These are phyloP conservation scores for Heliamphora pulchella DNA, from an alignment of 179 eudicot species.

Conservation along the genomic window DNA sequence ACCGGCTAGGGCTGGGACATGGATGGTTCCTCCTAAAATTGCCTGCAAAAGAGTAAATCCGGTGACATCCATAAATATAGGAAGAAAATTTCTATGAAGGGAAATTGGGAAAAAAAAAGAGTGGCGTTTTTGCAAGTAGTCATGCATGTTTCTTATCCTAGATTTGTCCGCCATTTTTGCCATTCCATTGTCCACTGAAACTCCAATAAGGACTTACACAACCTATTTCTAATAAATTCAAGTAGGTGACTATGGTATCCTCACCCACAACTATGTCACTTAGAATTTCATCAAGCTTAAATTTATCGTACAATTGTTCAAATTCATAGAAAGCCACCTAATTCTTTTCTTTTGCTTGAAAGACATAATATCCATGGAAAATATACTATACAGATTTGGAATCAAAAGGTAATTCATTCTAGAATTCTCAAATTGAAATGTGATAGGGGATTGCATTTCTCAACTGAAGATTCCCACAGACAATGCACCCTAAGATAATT, in stretches of 20 bases:
- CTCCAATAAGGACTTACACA: not conserved
- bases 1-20: slow-evolving; percentile 85
- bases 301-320: not conserved
- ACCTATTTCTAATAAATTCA: not conserved
- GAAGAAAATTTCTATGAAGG: not conserved
- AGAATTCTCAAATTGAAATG: too few species aligned
- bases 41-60: slow-evolving; percentile 46
- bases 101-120: not conserved
- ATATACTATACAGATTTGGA: too few species aligned
- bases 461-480: not conserved
- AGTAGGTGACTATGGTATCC: not conserved
- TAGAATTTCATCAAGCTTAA: not conserved
- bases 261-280: not conserved
- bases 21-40: slow-evolving; percentile 86
- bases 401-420: too few species aligned
- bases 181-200: too few species aligned
- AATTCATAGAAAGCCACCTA: too few species aligned
- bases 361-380: too few species aligned
- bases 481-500: not conserved
- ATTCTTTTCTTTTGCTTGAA: too few species aligned
- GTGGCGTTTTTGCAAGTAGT: too few species aligned
- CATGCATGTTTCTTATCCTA: too few species aligned
- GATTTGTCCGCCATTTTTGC: too few species aligned
- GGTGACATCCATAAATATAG: slow-evolving; percentile 4
- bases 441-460: not conserved